Conservation (phyloP, 805 yeast species). For the Ogataea dorogensis region DNA sequence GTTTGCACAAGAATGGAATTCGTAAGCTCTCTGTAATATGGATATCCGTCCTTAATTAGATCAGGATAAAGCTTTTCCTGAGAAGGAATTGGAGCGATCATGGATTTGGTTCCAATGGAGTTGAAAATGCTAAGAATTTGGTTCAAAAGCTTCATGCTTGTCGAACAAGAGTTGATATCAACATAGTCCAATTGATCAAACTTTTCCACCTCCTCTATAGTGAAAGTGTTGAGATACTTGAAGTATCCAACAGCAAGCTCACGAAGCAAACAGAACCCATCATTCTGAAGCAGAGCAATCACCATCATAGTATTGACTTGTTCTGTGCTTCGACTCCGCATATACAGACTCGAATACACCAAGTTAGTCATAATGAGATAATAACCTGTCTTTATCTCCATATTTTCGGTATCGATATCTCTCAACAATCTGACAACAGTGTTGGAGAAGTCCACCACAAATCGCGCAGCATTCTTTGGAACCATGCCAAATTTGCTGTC, state of each 20-base stretch:
- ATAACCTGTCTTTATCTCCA: slow-evolving; percentile 28
- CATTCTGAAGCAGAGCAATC: slow-evolving; percentile 50
- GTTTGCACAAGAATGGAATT: slow-evolving; percentile 38
- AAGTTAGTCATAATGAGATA: slow-evolving; percentile 26
- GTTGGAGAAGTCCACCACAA: slow-evolving; percentile 27
- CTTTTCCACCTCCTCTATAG: slow-evolving; percentile 18
- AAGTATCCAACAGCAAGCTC: slow-evolving; percentile 26
- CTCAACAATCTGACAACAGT: slow-evolving; percentile 17
- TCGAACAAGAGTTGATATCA: slow-evolving; percentile 27
- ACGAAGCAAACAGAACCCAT: slow-evolving; percentile 41
- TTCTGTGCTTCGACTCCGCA: slow-evolving; percentile 26
- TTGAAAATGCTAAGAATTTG: slow-evolving; percentile 43
- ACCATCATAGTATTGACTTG: slow-evolving; percentile 40
- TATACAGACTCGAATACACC: slow-evolving; percentile 24
- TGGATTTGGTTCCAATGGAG: slow-evolving; percentile 41
- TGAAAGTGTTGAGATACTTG: slow-evolving; percentile 23
- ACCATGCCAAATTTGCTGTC: slow-evolving; percentile 34
- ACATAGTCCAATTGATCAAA: slow-evolving; percentile 23
- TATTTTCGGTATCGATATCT: slow-evolving; percentile 21
- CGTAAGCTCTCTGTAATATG: slow-evolving; percentile 27
- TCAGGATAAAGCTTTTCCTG: slow-evolving; percentile 42
- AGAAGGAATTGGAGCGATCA: slow-evolving; percentile 32
- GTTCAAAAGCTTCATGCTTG: slow-evolving; percentile 23
- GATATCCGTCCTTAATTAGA: slow-evolving; percentile 24
- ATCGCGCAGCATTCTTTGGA: slow-evolving; percentile 29